Conservation (phyloP, 345 rosid species). For the Trapa incisa region DNA sequence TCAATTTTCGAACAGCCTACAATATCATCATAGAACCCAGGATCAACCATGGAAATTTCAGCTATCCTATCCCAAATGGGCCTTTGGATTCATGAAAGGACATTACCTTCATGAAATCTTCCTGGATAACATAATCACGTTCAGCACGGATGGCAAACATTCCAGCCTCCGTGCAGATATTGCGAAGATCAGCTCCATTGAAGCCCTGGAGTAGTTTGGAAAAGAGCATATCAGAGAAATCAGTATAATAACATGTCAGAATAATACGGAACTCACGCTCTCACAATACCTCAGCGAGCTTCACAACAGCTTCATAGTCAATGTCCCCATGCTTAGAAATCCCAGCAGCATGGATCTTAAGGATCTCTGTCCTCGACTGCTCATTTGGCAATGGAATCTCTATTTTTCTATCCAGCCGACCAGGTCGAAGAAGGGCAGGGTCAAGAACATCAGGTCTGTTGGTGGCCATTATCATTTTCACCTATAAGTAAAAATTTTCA, state of each 20-base stretch:
- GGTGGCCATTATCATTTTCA: conserved; percentile 99
- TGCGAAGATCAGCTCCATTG: conserved; percentile 94
- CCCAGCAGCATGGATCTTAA: conserved; percentile 92
- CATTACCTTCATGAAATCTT: conserved; percentile 96
- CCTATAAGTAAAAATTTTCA: conserved; percentile 26
- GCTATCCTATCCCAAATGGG: too few species aligned
- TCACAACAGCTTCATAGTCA: conserved; percentile 91
- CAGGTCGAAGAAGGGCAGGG: conserved; percentile 94
- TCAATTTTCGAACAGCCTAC: conserved; percentile 88
- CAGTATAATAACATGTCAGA: background rate
- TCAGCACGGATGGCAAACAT: conserved; percentile 96
- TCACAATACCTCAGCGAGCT: conserved; percentile 75
- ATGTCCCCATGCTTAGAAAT: conserved; percentile 95
- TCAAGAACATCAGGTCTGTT: conserved; percentile 96
- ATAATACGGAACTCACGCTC: background rate
- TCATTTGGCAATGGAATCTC: conserved; percentile 96
- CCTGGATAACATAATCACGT: conserved; percentile 90
- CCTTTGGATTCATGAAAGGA: background rate
- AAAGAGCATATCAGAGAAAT: background rate
- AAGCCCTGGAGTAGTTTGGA: conserved; percentile 46
- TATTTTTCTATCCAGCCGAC: conserved; percentile 83
- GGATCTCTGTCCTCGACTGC: conserved; percentile 92
- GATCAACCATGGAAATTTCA: too few species aligned
- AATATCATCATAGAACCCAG: conserved; percentile 3
- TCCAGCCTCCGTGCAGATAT: conserved; percentile 96